Evolutionary conservation across 257 asterid genomes (phyloP).

Genomic region (Apocynum venetum): DNA sequence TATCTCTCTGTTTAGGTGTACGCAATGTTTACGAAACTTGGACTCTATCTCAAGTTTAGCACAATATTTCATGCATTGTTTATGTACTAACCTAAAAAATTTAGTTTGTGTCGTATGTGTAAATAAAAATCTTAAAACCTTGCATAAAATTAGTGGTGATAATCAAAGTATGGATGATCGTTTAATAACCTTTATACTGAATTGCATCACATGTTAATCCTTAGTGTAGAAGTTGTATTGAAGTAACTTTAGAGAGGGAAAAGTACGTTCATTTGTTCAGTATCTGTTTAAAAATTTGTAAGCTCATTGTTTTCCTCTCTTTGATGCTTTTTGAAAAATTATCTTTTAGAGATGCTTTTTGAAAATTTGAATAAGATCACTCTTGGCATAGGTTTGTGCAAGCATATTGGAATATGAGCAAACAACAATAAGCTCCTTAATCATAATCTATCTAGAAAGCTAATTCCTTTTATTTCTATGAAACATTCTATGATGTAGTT

Average conservation of each 20-base stretch:
- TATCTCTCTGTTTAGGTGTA: neutral
- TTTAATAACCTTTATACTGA: too few species aligned
- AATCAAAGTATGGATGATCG: neutral
- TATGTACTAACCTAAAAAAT: neutral
- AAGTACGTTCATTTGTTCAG: neutral
- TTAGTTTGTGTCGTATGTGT: neutral
- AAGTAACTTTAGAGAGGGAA: neutral
- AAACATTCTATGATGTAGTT: neutral
- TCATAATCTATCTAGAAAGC: neutral
- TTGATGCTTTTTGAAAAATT: too few species aligned
- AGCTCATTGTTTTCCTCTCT: too few species aligned
- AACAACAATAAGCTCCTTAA: too few species aligned
- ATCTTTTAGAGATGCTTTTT: neutral
- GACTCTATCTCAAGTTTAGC: neutral
- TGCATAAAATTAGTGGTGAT: neutral
- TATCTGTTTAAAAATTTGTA: neutral
- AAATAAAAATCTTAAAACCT: neutral
- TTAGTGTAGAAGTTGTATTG: neutral
- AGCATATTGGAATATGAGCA: neutral
- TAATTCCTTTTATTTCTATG: neutral
- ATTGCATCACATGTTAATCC: too few species aligned
- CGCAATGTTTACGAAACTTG: neutral
- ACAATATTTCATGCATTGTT: neutral
- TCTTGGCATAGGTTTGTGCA: neutral
- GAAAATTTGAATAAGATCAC: neutral